A percentile compares a stretch with the other conserved stretches of the same genome.
Conservation (phyloP, 139 green algal species). For the Mesotaenium endlicherianum region DNA sequence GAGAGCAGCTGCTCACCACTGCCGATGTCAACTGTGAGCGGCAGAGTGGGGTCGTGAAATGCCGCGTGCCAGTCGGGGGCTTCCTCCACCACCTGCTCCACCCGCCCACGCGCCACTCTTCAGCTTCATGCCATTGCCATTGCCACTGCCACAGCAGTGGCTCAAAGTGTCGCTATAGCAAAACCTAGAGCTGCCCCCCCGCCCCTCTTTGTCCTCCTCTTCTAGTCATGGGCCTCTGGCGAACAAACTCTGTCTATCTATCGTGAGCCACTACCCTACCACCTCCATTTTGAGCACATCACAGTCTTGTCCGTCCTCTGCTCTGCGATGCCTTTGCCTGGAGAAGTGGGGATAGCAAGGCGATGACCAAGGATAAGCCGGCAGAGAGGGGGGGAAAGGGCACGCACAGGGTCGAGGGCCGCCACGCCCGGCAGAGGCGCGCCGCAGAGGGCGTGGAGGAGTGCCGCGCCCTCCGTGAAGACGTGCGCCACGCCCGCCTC, state of each 20-base stretch:
- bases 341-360: no score
- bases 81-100: neutral
- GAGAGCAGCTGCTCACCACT: neutral
- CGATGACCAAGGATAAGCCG: no score
- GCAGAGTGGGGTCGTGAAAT: neutral
- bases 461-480: neutral
- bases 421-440: neutral
- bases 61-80: neutral
- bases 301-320: no score
- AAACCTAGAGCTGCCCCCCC: neutral
- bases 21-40: conserved; percentile 10
- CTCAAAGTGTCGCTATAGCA: neutral
- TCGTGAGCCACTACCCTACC: no score
- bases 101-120: no score
- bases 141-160: neutral
- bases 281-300: no score
- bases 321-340: no score
- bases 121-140: no score
- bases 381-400: neutral
- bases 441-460: neutral
- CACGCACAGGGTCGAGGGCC: neutral
- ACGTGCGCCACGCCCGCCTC: neutral
- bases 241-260: no score
- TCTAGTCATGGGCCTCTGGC: neutral
- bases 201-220: neutral